Evolutionary conservation across 2,329 filamentous ascomycete genomes (phyloP).

Genomic region (Colletotrichum sidae): DNA sequence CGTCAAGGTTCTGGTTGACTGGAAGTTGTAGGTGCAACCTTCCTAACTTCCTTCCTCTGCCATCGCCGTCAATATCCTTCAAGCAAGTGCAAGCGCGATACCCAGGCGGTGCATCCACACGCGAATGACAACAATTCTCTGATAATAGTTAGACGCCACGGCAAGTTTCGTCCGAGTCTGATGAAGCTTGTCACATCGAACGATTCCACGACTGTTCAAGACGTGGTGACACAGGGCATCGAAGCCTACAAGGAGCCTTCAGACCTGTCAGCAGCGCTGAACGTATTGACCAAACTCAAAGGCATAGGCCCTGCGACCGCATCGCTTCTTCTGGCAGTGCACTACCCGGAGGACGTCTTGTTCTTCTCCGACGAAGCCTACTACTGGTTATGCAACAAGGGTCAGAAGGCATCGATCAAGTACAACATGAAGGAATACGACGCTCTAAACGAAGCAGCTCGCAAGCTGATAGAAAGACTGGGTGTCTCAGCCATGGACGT

Average conservation of each 20-base stretch:
- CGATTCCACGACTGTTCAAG: constrained; percentile 55
- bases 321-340: constrained; percentile 76
- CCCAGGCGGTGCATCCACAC: no score
- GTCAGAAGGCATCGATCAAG: constrained; percentile 66
- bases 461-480: constrained; percentile 59
- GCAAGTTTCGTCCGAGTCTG: constrained; percentile 71
- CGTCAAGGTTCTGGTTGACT: constrained; percentile 71
- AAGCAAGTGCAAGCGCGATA: neutral
- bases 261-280: constrained; percentile 57
- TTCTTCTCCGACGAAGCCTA: constrained; percentile 88
- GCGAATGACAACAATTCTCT: neutral
- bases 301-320: constrained; percentile 86
- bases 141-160: constrained; percentile 61
- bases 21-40: constrained; percentile 72
- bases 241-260: constrained; percentile 53
- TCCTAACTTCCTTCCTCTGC: constrained; percentile 5
- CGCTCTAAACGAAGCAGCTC: constrained; percentile 59
- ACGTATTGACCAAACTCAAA: constrained; percentile 69
- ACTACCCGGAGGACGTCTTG: constrained; percentile 67
- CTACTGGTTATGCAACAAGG: constrained; percentile 74
- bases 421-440: constrained; percentile 79
- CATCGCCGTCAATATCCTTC: no score
- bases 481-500: constrained; percentile 69
- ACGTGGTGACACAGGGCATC: constrained; percentile 65
- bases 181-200: constrained; percentile 74